Base-by-base conservation (phyloP, 441 rosid species). In the Euphorbia schlechtendalii region DNA sequence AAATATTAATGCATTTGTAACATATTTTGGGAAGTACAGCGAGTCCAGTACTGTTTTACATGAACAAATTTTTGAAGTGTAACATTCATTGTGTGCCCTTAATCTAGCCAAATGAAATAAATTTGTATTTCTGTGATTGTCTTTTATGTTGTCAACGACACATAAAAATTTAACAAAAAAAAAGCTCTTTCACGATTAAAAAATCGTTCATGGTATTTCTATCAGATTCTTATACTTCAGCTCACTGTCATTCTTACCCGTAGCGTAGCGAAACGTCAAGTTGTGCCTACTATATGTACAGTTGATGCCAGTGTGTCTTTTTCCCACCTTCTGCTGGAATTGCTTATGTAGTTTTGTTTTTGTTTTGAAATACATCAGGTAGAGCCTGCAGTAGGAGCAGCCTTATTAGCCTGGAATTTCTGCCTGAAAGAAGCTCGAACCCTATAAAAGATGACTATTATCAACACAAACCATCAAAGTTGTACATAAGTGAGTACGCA, bases 381-480 rank as follows among this genome's bases (percentile, higher is more conserved):
- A 60, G 93, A 87, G 73, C 93, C 93, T 34, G 90, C 86, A 0
- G 82, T 84, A 18, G 93, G 93, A 12, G 93, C 93, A 61, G 93
- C 93, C 25, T 75, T 87, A 67, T 69, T 84, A 63, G 93, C 83
- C 22, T 82, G 84, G 84, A 84, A 78, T 56, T 70, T 71, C 55
- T 78, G 66, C 30, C 60, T 78, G 84, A 74, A 75, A 68, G 84
- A 81, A 63, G 66, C 64, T 69, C 49, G 79, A 73, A 40, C 62
- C 61, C n/a, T 66, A 40, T 41, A 46, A 53, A 63, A 69, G 74
- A 66, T 76, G 77, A 73, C 63, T 12, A 56, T 8, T 59, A 53
- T 9, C 18, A 46, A 17, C 53, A 4, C 2, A 28, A 28, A 69
- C 56, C 18, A 46, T 71, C 36, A 63, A 49, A 66, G 70, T 22